Evolutionary conservation across 108 stramenopile genomes (phyloP), one percentile per base, ranked within the genome.

Genomic region (Epipyxis sp.): DNA sequence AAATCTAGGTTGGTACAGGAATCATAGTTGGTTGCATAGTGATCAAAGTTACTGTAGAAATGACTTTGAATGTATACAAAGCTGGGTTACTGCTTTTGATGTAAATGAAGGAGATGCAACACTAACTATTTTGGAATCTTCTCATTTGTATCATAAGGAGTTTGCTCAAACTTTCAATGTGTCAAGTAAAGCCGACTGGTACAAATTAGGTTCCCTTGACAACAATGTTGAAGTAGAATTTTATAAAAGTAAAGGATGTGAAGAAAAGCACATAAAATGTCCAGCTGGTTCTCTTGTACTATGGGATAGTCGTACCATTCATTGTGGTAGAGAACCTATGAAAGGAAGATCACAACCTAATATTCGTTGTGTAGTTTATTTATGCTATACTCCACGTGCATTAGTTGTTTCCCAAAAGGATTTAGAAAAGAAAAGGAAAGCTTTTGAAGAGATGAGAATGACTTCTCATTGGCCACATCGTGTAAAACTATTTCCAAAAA

Each of bases 401-500:
- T 25, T 57, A 25, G n/a, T n/a, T n/a, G 16, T 16, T 25, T 20
- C 54, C 20, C 20, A 57, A 20, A 57, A 57, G 54, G 25, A 57
- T 57, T 20, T 57, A 25, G 54, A 57, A 20, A 20, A 20, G 54
- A 16, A 25, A 25, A 57, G 16, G 25, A 57, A 57, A 25, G 54
- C 54, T 57, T 57, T 57, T 57, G 20, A 57, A 57, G 54, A 57
- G 25, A 20, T 57, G 54, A 16, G 25, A 57, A 57, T 25, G 16
- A 57, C 54, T 25, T 57, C 54, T 57, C 54, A 57, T 57, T 57
- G 54, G 54, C 54, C 54, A 25, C 54, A 57, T 57, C 54, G 54
- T 25, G 16, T 57, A 25, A 57, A 57, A 16, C 16, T 57, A 16
- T 57, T 57, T 57, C 54, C 20, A 57, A 57, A 57, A 57, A n/a